These are phyloP conservation scores for Kluyveromyces lactis DNA, from an alignment of 805 yeast species.

Conservation along the genomic window DNA sequence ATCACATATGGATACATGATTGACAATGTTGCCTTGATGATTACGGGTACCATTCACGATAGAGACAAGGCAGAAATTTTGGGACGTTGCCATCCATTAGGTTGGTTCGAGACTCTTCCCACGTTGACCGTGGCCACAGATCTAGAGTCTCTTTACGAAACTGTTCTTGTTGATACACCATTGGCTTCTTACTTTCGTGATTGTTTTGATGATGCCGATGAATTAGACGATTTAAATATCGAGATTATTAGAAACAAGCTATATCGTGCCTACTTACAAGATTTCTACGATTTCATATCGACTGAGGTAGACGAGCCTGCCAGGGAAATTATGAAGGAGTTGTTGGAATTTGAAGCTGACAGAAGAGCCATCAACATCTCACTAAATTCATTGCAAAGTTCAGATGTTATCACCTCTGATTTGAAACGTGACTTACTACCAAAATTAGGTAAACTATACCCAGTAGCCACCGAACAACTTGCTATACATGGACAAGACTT, in stretches of 20 bases:
- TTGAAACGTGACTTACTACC: constrained; percentile 76
- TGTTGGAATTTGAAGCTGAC: constrained; percentile 89
- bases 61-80: constrained; percentile 84
- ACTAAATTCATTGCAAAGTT: constrained; percentile 62
- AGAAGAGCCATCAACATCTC: constrained; percentile 88
- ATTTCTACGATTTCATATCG: constrained; percentile 61
- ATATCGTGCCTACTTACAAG: constrained; percentile 89
- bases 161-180: constrained; percentile 93
- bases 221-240: constrained; percentile 89
- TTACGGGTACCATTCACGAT: constrained; percentile 94
- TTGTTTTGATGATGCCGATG: constrained; percentile 76
- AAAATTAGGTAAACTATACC: constrained; percentile 70
- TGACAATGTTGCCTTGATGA: constrained; percentile 91
- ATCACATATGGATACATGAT: constrained; percentile 97
- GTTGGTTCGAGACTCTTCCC: constrained; percentile 97
- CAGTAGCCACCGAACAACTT: constrained; percentile 53
- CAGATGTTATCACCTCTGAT: constrained; percentile 47
- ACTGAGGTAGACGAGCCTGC: constrained; percentile 65
- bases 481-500: constrained; percentile 68
- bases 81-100: constrained; percentile 90
- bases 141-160: constrained; percentile 83
- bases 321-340: constrained; percentile 65
- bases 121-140: constrained; percentile 92
- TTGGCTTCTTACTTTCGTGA: constrained; percentile 93
- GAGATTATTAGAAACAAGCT: constrained; percentile 89